These are phyloP conservation scores for Amauroascus verrucosus DNA, from an alignment of 2,329 filamentous ascomycete genomes.

Conservation along the genomic window DNA sequence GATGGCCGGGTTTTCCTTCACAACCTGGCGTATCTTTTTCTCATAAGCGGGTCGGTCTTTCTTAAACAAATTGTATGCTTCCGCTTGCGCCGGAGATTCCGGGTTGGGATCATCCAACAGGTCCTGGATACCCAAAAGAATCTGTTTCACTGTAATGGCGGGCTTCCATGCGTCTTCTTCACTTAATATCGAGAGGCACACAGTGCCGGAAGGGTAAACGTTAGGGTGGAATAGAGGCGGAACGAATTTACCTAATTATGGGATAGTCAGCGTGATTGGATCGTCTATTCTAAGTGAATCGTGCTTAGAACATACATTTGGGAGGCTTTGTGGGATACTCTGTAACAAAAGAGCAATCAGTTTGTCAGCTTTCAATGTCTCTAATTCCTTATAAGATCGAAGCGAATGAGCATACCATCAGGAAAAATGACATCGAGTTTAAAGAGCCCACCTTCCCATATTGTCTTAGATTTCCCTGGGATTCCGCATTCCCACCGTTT, in stretches of 20 bases:
- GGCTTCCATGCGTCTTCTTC: slow-evolving; percentile 99
- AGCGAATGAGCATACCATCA: slow-evolving; percentile 55
- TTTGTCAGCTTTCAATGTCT: background rate
- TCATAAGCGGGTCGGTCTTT: slow-evolving; percentile 82
- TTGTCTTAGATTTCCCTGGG: slow-evolving; percentile 89
- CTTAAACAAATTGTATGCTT: slow-evolving; percentile 95
- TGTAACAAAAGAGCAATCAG: slow-evolving; percentile 30
- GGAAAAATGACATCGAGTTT: slow-evolving; percentile 90
- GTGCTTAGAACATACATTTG: slow-evolving; percentile 61
- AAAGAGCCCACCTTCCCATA: slow-evolving; percentile 96
- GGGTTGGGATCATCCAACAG: slow-evolving; percentile 94
- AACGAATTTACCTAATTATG: slow-evolving; percentile 71
- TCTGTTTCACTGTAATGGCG: slow-evolving; percentile 96
- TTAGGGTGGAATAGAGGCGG: slow-evolving; percentile 97
- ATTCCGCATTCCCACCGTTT: slow-evolving; percentile 96
- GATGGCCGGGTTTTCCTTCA: slow-evolving; percentile 77
- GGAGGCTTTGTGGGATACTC: slow-evolving; percentile 98
- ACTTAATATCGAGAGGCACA: slow-evolving; percentile 93
- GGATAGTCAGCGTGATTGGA: background rate
- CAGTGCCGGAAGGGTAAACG: slow-evolving; percentile 94
- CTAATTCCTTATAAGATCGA: background rate
- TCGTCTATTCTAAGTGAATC: background rate
- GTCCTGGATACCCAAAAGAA: slow-evolving; percentile 89
- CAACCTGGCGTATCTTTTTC: slow-evolving; percentile 72
- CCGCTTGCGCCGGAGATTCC: slow-evolving; percentile 90